Base-by-base conservation (phyloP, 2,329 filamentous ascomycete genomes). In the Cyphellophora attinorum region DNA sequence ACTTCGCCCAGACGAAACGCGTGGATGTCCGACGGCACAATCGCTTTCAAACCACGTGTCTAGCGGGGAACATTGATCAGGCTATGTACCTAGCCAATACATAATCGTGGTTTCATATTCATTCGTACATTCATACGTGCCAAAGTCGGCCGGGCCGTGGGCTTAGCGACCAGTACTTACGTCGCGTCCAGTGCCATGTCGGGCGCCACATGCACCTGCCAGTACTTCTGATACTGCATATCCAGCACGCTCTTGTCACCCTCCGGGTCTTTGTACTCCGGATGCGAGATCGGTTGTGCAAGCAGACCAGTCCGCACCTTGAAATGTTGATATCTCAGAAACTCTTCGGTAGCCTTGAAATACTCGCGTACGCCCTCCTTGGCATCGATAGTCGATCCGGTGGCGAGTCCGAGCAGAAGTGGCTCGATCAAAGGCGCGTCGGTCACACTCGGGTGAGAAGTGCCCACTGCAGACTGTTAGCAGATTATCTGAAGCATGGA, bases 381-480 rank as follows among this genome's bases (percentile, higher is more conserved):
- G 1, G 69, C 69, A 35, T 74, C 59, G n/a, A 79, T 65, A 1
- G 62, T 69, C 0, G 76, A 71, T 0, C 75, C 74, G 0, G 76
- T 80, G 0, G 73, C 72, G 59, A 72, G 70, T 37, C 70, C 66
- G 29, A 81, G 60, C 17, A 81, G 57, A 33, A 68, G 56, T 0
- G 77, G 77, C 40, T 79, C 69, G 5, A 82, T 65, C 3, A 81
- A 59, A 1, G 77, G 76, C 11, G 77, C 78, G 48, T 81, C 78
- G 0, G 78, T 80, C 13, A 79, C 72, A 6, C 68, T 74, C 0
- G 78, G 75, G 47, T 82, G 78, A 0, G 74, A 59, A 0, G 70
- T 74, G 19, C 68, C 67, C 1, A 72, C 49, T 40, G 30, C 32
- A 15, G 14, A 19, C 15, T 4, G 18, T 33, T 18, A 31, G 23